Percentiles rank a stretch among this genome's conserved stretches.
These are phyloP conservation scores for Pseudophaeomoniella oleicola DNA, from an alignment of 2,329 filamentous ascomycete species.

Conservation along the genomic window DNA sequence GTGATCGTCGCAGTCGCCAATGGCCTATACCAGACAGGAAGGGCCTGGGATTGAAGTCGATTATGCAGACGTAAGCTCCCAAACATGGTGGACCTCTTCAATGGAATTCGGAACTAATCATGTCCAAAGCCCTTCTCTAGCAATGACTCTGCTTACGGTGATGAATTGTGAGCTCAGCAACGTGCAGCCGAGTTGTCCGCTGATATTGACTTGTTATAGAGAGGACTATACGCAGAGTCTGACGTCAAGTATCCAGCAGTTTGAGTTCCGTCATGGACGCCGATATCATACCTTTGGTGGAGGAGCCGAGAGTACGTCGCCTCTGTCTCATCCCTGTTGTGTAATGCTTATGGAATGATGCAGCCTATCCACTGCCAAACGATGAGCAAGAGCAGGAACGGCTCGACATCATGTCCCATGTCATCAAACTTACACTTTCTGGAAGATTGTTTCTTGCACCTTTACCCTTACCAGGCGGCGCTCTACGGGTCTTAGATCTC, in stretches of 20 bases:
- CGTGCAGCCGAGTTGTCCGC: too few species aligned
- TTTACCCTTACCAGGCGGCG: constrained; percentile 5
- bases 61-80: too few species aligned
- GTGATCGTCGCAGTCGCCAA: too few species aligned
- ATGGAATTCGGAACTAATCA: too few species aligned
- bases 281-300: constrained; percentile 11
- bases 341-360: constrained; percentile 6
- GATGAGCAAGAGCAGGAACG: constrained; percentile 21
- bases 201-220: not conserved
- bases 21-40: too few species aligned
- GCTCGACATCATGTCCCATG: constrained; percentile 20
- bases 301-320: too few species aligned
- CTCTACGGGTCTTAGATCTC: constrained; percentile 10
- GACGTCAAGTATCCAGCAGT: constrained; percentile 3
- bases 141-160: too few species aligned
- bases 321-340: not conserved
- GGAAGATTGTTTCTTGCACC: constrained; percentile 10
- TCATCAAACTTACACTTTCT: constrained; percentile 6
- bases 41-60: too few species aligned
- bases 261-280: constrained; percentile 8
- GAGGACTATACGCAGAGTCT: constrained; percentile 3
- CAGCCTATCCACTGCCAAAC: constrained; percentile 19
- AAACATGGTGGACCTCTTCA: too few species aligned
- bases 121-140: too few species aligned
- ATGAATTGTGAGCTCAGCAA: too few species aligned